Evolutionary conservation across 176 grass and related monocot species (phyloP), one percentile per base, ranked within the genome.

Genomic region (Paspalum notatum): DNA sequence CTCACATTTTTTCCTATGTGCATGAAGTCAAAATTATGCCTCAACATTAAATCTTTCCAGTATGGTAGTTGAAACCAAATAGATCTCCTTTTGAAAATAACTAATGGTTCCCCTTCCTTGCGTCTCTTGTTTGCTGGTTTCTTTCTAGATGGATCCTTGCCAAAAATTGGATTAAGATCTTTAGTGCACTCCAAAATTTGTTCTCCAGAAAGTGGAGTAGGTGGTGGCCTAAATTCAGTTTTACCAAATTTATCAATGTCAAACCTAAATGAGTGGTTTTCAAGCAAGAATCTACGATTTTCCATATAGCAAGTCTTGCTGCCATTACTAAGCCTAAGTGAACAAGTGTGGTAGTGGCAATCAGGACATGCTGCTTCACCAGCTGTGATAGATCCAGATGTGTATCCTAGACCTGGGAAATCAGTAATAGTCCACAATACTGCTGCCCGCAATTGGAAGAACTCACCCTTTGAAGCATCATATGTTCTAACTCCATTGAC

Each of bases 241-340:
- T 6, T 42, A 20, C 8, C 48, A 27, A 51, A 67, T 67, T 12
- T 12, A 41, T 67, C 18, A 43, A 1, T 39, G 43, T 50, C 24
- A 71, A 71, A 71, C 25, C 47, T 25, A 27, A 71, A 71, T 45
- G 41, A 41, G 9, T 24, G 20, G 1, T 68, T 6, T 45, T 3
- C 11, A 70, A 2, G 44, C 22, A 70, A 26, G 22, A 45, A 47
- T 4, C 21, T 69, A 22, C n/a, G 66, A 69, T 69, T 42, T 4
- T 41, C 66, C 66, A 68, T 68, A 68, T 22, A 68, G 12, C 41
- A 68, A 45, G 41, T 68, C 20, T 68, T 68, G 41, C 5, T 43
- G 4, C 38, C 38, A 20, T 45, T 45, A 21, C 65, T 7, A 68
- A 47, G 43, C 47, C 4, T 8, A 47, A 69, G 0, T 7, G 43